These are phyloP conservation scores for Rhodotorula diobovata DNA, from an alignment of 768 basidiomycete species.

Conservation along the genomic window DNA sequence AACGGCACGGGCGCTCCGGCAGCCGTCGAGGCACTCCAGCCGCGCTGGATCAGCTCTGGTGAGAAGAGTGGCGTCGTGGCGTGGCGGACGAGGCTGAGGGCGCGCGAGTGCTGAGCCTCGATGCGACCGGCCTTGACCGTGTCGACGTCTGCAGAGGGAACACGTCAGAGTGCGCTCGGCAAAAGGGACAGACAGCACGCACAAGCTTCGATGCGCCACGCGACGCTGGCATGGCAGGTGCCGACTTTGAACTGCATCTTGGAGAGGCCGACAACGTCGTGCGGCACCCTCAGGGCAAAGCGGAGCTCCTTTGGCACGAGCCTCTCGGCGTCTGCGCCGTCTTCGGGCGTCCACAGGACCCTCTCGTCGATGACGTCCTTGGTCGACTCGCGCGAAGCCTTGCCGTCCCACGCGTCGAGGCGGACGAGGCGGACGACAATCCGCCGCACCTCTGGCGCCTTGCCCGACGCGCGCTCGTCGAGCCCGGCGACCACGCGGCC, in stretches of 20 bases:
- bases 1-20: background rate
- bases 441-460: background rate
- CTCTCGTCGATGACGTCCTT: conserved; percentile 3
- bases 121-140: background rate
- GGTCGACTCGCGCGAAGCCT: background rate
- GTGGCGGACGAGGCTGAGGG: background rate
- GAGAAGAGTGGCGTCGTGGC: background rate
- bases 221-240: background rate
- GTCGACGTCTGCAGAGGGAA: background rate
- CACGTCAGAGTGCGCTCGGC: background rate
- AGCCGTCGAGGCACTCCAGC: background rate
- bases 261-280: background rate
- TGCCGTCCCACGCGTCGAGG: conserved; percentile 6
- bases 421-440: conserved; percentile 13
- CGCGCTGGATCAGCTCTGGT: background rate
- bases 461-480: conserved; percentile 20
- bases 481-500: conserved; percentile 6
- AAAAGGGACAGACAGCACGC: background rate
- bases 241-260: conserved; percentile 1
- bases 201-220: conserved; percentile 1
- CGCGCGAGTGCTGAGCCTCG: background rate
- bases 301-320: background rate
- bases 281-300: background rate
- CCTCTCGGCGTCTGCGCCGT: background rate
- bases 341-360: conserved; percentile 1